Evolutionary conservation across 2,329 filamentous ascomycete species (phyloP).

Genomic region (Fusarium udum): DNA sequence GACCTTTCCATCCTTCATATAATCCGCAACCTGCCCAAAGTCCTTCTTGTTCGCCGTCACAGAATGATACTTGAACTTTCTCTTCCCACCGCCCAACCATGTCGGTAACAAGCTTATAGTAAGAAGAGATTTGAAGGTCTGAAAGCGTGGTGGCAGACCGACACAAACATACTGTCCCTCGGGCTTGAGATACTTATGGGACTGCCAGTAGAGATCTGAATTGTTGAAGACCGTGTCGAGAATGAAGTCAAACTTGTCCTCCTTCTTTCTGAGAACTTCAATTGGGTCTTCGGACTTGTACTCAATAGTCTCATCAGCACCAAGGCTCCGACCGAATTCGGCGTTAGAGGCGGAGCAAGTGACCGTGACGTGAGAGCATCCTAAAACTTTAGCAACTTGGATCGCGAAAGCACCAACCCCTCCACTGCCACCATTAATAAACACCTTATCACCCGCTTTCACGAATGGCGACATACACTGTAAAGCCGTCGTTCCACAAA

Average conservation of each 20-base stretch:
- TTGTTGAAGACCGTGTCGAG: conserved; percentile 25
- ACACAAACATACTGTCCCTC: conserved; percentile 21
- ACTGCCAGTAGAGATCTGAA: conserved; percentile 27
- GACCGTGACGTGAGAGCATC: conserved; percentile 2
- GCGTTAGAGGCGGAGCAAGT: conserved; percentile 20
- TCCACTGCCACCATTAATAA: conserved; percentile 33
- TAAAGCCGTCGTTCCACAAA: conserved; percentile 19
- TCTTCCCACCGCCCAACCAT: conserved; percentile 23
- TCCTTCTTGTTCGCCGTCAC: conserved; percentile 19
- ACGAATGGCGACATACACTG: conserved; percentile 9
- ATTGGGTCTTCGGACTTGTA: conserved; percentile 5
- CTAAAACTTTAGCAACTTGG: conserved; percentile 24
- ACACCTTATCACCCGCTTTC: neutral
- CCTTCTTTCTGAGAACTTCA: neutral
- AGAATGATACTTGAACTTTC: conserved; percentile 27
- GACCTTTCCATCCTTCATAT: conserved; percentile 13
- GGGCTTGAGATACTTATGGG: conserved; percentile 9
- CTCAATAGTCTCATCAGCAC: conserved; percentile 16
- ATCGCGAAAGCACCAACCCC: conserved; percentile 30
- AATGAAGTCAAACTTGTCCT: conserved; percentile 5
- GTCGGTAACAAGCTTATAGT: conserved; percentile 20
- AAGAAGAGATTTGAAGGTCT: conserved; percentile 10
- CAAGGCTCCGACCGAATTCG: conserved; percentile 6
- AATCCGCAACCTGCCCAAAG: conserved; percentile 11
- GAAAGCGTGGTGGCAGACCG: neutral